These are phyloP conservation scores for Meyerozyma carpophila DNA, from an alignment of 1,139 yeast genomes.

Conservation along the genomic window DNA sequence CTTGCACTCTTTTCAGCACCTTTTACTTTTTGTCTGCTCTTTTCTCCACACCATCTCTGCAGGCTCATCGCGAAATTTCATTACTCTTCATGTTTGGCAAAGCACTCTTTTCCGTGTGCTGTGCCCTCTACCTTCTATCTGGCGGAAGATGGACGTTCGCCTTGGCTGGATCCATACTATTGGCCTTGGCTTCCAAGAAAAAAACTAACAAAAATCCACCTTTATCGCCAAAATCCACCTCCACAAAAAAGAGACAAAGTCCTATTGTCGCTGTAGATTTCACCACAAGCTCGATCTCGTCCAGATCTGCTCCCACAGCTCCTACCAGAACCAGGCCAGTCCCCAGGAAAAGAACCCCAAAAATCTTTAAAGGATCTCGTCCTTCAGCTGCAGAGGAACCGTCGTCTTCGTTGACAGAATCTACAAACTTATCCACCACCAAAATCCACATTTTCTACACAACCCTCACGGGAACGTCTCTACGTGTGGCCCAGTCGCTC, in stretches of 20 bases:
- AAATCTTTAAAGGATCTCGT: slow-evolving; percentile 16
- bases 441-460: slow-evolving; percentile 70
- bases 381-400: background rate
- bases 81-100: slow-evolving; percentile 1
- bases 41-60: background rate
- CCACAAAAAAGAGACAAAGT: slow-evolving; percentile 2
- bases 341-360: slow-evolving; percentile 10
- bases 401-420: slow-evolving; percentile 18
- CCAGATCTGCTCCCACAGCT: slow-evolving; percentile 11
- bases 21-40: background rate
- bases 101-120: slow-evolving; percentile 14
- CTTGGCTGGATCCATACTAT: slow-evolving; percentile 11
- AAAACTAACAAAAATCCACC: background rate
- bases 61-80: background rate
- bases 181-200: slow-evolving; percentile 5
- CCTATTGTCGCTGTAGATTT: slow-evolving; percentile 43
- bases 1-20: too few species aligned
- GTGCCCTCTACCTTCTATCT: slow-evolving; percentile 15
- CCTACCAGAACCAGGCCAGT: slow-evolving; percentile 16
- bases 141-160: slow-evolving; percentile 24
- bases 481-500: slow-evolving; percentile 57
- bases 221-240: background rate
- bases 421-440: slow-evolving; percentile 33
- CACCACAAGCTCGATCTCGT: slow-evolving; percentile 27
- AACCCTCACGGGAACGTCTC: slow-evolving; percentile 78